Base-by-base conservation (phyloP, 345 rosid genomes). In the Aquilaria sinensis region DNA sequence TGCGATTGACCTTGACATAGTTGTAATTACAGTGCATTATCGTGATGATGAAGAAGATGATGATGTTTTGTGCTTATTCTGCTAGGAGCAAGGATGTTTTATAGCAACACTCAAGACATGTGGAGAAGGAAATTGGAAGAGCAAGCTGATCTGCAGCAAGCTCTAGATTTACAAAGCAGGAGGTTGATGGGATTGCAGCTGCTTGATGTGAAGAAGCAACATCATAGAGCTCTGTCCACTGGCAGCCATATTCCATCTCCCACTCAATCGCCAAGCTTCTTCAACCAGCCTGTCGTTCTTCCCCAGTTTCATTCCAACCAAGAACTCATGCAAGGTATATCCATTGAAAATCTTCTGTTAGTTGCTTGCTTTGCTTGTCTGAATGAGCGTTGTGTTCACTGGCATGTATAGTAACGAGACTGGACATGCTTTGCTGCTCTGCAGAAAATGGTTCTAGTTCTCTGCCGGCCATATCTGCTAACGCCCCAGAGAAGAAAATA, bases 61-160 rank as follows among this genome's bases (percentile, higher is more conserved):
- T 37, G 5, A 4, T 37, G 8, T 37, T 37, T 37, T 5, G 13
- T 10, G 47, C 51, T 57, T 57, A 29, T 13, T 33, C 14, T 37
- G 52, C 4, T 57, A 87, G 98, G 98, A 14, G 63, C 79, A 12
- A 85, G 90, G 62, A 81, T 83, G 82, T 79, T 78, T 31, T 83
- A 82, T 74, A 9, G 43, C 43, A 37, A 82, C 59, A 70, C 78
- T 9, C 92, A 84, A 55, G 96, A 92, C 68, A 58, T 78, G 75
- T 85, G 89, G 89, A 80, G 89, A 74, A 83, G 91, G 68, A 86
- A 80, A 61, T 57, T 84, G 54, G 98, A 87, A 76, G 93, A 92
- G 74, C 83, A 80, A 68, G 83, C 78, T 68, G 91, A 83, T 67
- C 51, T 85, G 58, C 86, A 77, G 74, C 90, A 82, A 66, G 85